Evolutionary conservation across 345 rosid species (phyloP).

Genomic region (Isatis tinctoria): DNA sequence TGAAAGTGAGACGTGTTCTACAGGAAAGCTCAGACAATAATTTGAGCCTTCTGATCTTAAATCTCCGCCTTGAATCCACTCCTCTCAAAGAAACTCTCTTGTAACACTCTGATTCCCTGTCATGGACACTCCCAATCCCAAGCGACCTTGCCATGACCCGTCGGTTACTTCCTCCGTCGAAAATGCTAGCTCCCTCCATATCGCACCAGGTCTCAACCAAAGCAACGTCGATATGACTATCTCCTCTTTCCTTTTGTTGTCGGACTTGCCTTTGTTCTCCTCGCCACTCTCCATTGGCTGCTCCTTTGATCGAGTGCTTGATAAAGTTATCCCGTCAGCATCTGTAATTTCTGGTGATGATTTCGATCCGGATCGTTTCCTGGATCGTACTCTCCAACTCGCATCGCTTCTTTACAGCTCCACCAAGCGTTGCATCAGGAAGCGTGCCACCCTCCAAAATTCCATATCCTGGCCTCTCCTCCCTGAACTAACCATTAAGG

Average conservation of each 20-base stretch:
- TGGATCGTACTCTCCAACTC: constrained; percentile 64
- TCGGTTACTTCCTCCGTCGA: constrained; percentile 4
- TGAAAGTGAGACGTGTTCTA: background rate
- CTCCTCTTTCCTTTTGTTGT: constrained; percentile 27
- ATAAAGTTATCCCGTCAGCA: constrained; percentile 34
- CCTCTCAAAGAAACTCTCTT: background rate
- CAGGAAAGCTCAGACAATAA: background rate
- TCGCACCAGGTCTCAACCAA: constrained; percentile 11
- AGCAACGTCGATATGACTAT: constrained; percentile 21
- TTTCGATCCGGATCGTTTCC: constrained; percentile 52
- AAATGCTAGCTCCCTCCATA: background rate
- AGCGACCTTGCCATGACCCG: constrained; percentile 15
- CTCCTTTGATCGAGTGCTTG: constrained; percentile 75
- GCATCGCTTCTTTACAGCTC: constrained; percentile 60
- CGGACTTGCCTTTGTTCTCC: constrained; percentile 34
- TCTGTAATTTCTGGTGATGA: constrained; percentile 20
- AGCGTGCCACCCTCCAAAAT: constrained; percentile 68
- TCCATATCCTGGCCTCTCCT: constrained; percentile 69
- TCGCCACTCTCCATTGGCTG: constrained; percentile 50
- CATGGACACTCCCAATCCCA: constrained; percentile 29
- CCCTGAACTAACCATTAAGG: constrained; percentile 82
- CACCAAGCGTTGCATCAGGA: constrained; percentile 57
- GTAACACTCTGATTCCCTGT: background rate
- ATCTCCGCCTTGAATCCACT: background rate
- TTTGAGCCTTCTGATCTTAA: background rate